Base-by-base conservation (phyloP, 2,329 filamentous ascomycete species). In the Phoma herbarum region DNA sequence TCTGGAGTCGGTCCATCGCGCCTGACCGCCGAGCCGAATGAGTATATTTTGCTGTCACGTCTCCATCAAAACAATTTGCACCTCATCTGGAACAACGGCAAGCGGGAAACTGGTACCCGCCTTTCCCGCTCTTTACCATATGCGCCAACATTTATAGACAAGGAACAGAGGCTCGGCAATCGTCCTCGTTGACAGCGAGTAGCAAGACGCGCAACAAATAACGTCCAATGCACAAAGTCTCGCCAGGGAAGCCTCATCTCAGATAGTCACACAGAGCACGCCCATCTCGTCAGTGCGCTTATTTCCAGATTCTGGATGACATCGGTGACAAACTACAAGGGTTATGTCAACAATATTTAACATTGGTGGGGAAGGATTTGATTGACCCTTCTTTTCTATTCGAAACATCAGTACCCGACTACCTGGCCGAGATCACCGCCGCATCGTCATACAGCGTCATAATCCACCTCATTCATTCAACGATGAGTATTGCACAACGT, bases 381-480 rank as follows among this genome's bases (percentile, higher is more conserved):
- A 48, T 42, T 42, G 48, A 48, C 48, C 55, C 10, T 52, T 47
- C 3, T 41, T 43, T 12, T 57, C 23, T 52, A 57, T 52, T 39
- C 44, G 55, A 58, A 58, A 58, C 55, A 33, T 28, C 28, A 48
- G 37, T 22, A 23, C 31, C 37, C 25, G 18, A 44, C 18, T 49
- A 45, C 22, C 31, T 31, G 44, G 55, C 37, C 49, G 49, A 58
- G 49, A 52, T n/a, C 44, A 35, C 37, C 28, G 29, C 44, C 22
- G 7, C 7, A 20, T 12, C 37, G 49, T 52, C 42, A 39, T 49
- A 23, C 29, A 23, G 12, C 44, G 29, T 44, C 28, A 52, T 49
- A 31, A 3, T 16, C 25, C 16, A 28, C 11, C 10, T 26, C 20
- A 5, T 12, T 10, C 22, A 7, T 28, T 33, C 20, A 25, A 20